Base-by-base conservation (phyloP, 1,284 basidiomycete species). In the Neotropicomus parvogracilis region DNA sequence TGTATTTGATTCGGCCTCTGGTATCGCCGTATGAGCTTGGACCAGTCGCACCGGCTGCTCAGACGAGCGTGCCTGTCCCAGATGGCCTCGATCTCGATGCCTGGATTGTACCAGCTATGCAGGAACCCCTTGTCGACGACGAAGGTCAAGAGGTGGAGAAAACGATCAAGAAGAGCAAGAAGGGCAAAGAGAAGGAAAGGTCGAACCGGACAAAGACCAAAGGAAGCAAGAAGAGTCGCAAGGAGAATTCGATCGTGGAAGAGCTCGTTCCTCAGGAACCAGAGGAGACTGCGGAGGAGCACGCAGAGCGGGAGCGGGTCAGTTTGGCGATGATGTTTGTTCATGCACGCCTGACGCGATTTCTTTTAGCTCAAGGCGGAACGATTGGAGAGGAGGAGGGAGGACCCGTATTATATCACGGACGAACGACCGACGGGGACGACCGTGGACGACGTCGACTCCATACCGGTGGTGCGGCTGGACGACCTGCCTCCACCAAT, bases 371-470 rank as follows among this genome's bases (percentile, higher is more conserved):
- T 83, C 41, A 85, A 81, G 62, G 83, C 81, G 17, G 88, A 87
- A 55, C 75, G 88, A 34, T 67, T 83, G 41, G 89, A 86, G 52
- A 79, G 85, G 57, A 73, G 83, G 54, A 79, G 79, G 42, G 88
- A 91, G 55, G 91, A 95, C 65, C 92, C 92, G 9, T 95, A 91
- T 68, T 95, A 95, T 63, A 84, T 95, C 52, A 75, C 81, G 32
- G 86, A 88, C 48, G 79, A 81, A 46, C 70, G 65, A 53, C 70
- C 77, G 5, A 62, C 70, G 38, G 73, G 68, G 46, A 58, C 63
- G 41, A 62, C 63, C 16, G 67, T 69, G 6, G 77, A 83, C 21
- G 89, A 94, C 60, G 60, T 95, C 12, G 91, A 93, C 58, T 77
- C 80, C 5, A 95, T 95, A 67, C 90, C 93, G 0, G 80, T 95